Evolutionary conservation across 1,284 basidiomycete genomes (phyloP), one percentile per base, ranked within the genome.

Genomic region (Pterulicium gracile): DNA sequence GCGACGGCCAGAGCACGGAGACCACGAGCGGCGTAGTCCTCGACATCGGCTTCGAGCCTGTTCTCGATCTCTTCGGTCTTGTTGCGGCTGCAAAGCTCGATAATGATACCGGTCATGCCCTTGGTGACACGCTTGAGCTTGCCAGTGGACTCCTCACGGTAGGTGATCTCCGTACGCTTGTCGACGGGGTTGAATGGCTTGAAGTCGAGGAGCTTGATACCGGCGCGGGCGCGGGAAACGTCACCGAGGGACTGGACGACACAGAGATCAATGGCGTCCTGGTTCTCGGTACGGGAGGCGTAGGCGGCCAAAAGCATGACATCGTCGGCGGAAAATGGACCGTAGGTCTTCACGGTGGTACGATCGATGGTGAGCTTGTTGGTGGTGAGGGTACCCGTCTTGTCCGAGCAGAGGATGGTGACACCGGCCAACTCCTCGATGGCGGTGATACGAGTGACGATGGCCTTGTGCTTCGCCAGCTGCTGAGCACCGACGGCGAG

Each of bases 131-230:
- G 90, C 81, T 95, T 96, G 58, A 96, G 81, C 70, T 88, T 90
- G 69, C 93, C 93, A 23, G 88, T 79, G 18, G 90, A 77, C 66
- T 93, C 85, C 67, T 97, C 94, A 51, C 81, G 83, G 75, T 97
- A 97, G 47, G 95, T 98, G 62, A 96, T 94, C 72, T 97, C 93
- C 51, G 94, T 98, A 63, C 94, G 91, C 79, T 98, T 98, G 78
- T 95, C 92, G 57, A 95, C 91, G 49, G 95, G 94, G 78, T 98
- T 95, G 81, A 98, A 98, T 17, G 95, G 93, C 75, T 95, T 97
- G 80, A 98, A 98, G 70, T 98, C 92, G 61, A 97, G 75, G 48
- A 97, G 81, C 65, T 89, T 92, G 72, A 98, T 96, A 46, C 93
- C 94, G 49, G 77, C 77, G 56, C 93, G 93, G 51, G 94, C 92